Conservation (phyloP, 768 basidiomycete species). For the Suillus decipiens region DNA sequence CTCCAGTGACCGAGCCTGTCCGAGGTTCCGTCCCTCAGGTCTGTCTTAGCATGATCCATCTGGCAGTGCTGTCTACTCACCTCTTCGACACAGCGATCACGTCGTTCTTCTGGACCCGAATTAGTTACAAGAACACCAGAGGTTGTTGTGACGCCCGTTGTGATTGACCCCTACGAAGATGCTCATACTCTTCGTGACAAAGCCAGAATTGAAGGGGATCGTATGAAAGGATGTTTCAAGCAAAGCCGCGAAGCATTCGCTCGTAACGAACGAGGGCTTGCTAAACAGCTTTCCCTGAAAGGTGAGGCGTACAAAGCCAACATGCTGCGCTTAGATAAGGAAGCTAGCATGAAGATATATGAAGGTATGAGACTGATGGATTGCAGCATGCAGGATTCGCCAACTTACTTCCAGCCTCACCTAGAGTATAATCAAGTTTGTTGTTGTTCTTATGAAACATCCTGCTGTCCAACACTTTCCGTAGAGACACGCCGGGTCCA, state of each 20-base stretch:
- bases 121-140: not conserved
- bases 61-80: not conserved
- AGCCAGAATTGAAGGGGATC: constrained; percentile 73
- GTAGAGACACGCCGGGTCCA: constrained; percentile 39
- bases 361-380: constrained; percentile 48
- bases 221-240: constrained; percentile 64
- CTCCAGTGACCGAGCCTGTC: not conserved
- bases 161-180: not conserved
- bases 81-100: not conserved
- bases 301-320: constrained; percentile 74
- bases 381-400: not conserved
- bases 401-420: not conserved
- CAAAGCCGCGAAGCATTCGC: constrained; percentile 70
- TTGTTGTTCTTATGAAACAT: not conserved
- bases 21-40: not conserved
- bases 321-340: constrained; percentile 72
- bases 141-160: not conserved
- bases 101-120: not conserved
- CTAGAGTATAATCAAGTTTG: constrained; percentile 10
- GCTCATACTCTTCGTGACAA: constrained; percentile 64
- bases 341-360: constrained; percentile 85
- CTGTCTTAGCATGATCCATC: not conserved
- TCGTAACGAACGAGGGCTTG: constrained; percentile 64
- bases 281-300: constrained; percentile 75
- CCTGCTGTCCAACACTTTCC: not conserved